Evolutionary conservation across 306 rosid species (phyloP).

Genomic region (Sindora glabra): DNA sequence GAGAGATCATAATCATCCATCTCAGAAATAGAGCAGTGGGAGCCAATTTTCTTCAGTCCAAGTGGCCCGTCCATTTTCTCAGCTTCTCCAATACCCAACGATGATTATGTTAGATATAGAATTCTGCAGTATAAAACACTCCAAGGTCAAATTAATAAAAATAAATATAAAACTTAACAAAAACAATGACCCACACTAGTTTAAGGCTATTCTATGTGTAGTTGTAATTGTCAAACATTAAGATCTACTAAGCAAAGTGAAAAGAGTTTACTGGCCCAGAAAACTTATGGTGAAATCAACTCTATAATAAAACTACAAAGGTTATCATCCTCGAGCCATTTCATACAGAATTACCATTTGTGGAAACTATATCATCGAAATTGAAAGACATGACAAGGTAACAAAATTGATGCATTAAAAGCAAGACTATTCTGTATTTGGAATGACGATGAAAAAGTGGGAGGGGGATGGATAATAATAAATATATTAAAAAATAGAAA

Average conservation of each 20-base stretch:
- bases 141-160: slow-evolving; percentile 4
- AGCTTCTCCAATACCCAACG: slow-evolving; percentile 12
- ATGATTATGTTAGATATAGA: not conserved
- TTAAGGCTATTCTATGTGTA: not conserved
- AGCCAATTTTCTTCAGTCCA: slow-evolving; percentile 64
- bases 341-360: not conserved
- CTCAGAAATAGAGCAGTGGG: slow-evolving; percentile 69
- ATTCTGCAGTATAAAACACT: slow-evolving; percentile 7
- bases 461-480: too few relatives aligned
- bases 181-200: not conserved
- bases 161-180: slow-evolving; percentile 3
- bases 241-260: not conserved
- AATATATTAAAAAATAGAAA: not conserved
- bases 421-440: too few relatives aligned
- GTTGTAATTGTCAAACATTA: not conserved
- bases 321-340: not conserved
- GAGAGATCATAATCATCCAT: slow-evolving; percentile 74
- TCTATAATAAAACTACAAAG: too few relatives aligned
- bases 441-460: too few relatives aligned
- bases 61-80: slow-evolving; percentile 50
- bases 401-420: not conserved
- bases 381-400: not conserved
- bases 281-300: not conserved
- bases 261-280: not conserved
- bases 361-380: not conserved